These are phyloP conservation scores for Glycine soja DNA, from an alignment of 306 rosid species.

Conservation along the genomic window DNA sequence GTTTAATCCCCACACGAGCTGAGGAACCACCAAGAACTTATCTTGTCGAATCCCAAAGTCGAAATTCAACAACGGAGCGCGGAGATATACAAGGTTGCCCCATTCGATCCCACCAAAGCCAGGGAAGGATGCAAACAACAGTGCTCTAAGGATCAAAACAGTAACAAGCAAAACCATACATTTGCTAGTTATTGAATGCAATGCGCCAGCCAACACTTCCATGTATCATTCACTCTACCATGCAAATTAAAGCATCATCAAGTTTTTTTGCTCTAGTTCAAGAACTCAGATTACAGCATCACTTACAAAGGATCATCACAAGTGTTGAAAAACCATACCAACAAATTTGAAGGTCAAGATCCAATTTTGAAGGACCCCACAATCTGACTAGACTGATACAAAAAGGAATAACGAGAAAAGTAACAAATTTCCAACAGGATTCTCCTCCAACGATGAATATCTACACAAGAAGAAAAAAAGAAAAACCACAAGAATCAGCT, in stretches of 20 bases:
- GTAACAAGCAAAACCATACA: constrained; percentile 64
- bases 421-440: constrained; percentile 33
- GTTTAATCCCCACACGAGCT: constrained; percentile 92
- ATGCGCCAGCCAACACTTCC: constrained; percentile 59
- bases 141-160: constrained; percentile 65
- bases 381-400: constrained; percentile 26
- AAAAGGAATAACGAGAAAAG: neutral
- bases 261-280: neutral
- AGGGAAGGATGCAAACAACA: constrained; percentile 59
- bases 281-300: constrained; percentile 35
- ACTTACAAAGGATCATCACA: constrained; percentile 38
- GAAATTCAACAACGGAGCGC: constrained; percentile 44
- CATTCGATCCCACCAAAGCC: constrained; percentile 53
- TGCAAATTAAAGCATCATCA: constrained; percentile 41
- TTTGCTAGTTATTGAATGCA: constrained; percentile 65
- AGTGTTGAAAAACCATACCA: constrained; percentile 19
- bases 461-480: neutral
- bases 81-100: constrained; percentile 52
- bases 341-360: neutral
- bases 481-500: constrained; percentile 25
- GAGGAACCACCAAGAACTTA: constrained; percentile 84
- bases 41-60: constrained; percentile 55
- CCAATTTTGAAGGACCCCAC: constrained; percentile 15
- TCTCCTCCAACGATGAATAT: constrained; percentile 12
- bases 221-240: constrained; percentile 49